Evolutionary conservation across 768 basidiomycete species (phyloP).

Genomic region (Butyriboletus loyo): DNA sequence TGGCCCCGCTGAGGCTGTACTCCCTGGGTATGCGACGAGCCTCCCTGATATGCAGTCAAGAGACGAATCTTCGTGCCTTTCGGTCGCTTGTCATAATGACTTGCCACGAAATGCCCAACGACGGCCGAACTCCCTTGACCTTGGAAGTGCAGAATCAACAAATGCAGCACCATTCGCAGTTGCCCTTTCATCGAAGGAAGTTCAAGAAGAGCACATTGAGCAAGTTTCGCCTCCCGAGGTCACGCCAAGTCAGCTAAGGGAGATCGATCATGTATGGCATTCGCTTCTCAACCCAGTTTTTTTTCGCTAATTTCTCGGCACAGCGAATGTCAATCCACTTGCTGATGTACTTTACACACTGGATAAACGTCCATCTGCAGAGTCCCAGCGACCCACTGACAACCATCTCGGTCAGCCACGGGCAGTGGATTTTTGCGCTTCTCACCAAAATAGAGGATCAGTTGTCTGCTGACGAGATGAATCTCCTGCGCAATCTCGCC

Average conservation of each 20-base stretch:
- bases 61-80: background rate
- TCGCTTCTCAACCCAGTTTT: background rate
- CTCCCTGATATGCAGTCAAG: background rate
- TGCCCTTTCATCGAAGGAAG: background rate
- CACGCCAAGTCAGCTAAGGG: constrained; percentile 51
- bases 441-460: constrained; percentile 67
- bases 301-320: constrained; percentile 8
- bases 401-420: constrained; percentile 54
- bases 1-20: constrained; percentile 20
- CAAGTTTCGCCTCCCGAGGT: constrained; percentile 49
- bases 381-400: constrained; percentile 35
- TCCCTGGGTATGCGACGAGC: background rate
- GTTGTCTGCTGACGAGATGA: constrained; percentile 74
- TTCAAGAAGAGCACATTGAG: background rate
- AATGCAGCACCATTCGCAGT: background rate
- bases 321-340: constrained; percentile 72
- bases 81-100: background rate
- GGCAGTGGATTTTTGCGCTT: constrained; percentile 76
- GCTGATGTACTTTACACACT: constrained; percentile 80
- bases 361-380: constrained; percentile 66
- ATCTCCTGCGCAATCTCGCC: constrained; percentile 69
- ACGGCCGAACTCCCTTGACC: background rate
- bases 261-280: constrained; percentile 64
- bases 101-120: background rate
- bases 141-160: background rate